Base-by-base conservation (phyloP, 768 basidiomycete genomes). In the Leccinum uliginosum region DNA sequence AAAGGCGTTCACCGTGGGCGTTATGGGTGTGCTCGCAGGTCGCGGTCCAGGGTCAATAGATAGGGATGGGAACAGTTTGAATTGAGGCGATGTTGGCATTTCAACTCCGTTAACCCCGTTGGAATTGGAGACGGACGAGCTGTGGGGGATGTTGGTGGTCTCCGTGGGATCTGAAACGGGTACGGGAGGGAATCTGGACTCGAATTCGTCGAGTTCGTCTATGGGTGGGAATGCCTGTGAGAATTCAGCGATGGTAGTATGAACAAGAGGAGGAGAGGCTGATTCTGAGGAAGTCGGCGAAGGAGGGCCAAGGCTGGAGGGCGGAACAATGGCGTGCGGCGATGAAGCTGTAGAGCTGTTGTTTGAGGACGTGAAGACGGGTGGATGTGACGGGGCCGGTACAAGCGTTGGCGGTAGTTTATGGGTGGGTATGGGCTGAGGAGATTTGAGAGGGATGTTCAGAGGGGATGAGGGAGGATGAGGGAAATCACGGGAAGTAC, bases 241-340 rank as follows among this genome's bases (percentile, higher is more conserved):
- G 63, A 90, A 89, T 32, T 83, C 84, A 8, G 79, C 74, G n/a
- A 84, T 59, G 38, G 78, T 75, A 9, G 70, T 58, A 55, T 69
- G 75, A 35, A 67, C 62, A 57, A 69, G 67, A 29, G 72, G 80
- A 4, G 85, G 83, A 10, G 84, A 86, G 3, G 86, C 84, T 14
- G 87, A 84, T 15, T 83, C 78, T 2, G 86, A 86, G 9, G 87
- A 85, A 2, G 81, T 77, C 4, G 89, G 89, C 1, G 90, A 90
- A 4, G 90, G 86, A 32, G 89, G 87, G 3, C 87, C 89, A 17
- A 92, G 74, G 30, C 81, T 81, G 4, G 87, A 86, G 2, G 85
- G 80, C 0, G 86, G 82, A 10, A 92, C 86, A 49, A 91, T 75
- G 3, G 81, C 79, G 62, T 87, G 87, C n/a, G 79, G 78, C 3